phyloP scores from a whole-genome alignment of 139 green algal species.

The Coelastrella sp. region DNA sequence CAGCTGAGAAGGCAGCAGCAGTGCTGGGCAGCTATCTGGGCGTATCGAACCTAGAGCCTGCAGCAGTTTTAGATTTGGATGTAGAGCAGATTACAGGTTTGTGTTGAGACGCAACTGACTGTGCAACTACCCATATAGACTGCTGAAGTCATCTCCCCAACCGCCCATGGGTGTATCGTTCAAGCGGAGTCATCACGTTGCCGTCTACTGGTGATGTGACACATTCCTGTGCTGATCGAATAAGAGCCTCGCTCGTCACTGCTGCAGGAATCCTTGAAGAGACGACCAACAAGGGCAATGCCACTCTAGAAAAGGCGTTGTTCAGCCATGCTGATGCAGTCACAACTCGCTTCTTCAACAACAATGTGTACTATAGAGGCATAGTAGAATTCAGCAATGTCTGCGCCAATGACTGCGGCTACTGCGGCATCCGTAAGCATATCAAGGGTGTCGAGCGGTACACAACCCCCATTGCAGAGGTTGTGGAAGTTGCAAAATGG shows the following conservation, averaged over 20 bases:
- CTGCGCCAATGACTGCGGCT: constrained; percentile 75
- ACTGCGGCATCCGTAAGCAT: constrained; percentile 79
- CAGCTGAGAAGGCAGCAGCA: constrained; percentile 53
- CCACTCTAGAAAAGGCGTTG: constrained; percentile 64
- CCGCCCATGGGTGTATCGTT: too few relatives aligned
- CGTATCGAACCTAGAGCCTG: constrained; percentile 51
- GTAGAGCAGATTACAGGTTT: constrained; percentile 54
- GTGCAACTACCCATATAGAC: background rate
- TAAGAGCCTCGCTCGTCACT: too few relatives aligned
- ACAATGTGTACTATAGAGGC: constrained; percentile 64
- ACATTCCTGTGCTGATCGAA: too few relatives aligned
- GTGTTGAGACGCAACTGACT: background rate
- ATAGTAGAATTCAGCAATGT: constrained; percentile 80
- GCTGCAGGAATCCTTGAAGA: constrained; percentile 50
- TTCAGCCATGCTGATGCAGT: constrained; percentile 68
- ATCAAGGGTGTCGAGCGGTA: constrained; percentile 26
- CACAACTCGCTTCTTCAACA: constrained; percentile 63
- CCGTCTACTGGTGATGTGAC: too few relatives aligned
- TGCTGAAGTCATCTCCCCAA: too few relatives aligned
- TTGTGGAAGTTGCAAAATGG: constrained; percentile 70
- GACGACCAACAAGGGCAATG: constrained; percentile 54
- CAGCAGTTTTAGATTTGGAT: constrained; percentile 57
- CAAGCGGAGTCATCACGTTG: too few relatives aligned
- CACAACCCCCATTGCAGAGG: constrained; percentile 56
- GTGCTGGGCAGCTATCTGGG: constrained; percentile 68